phyloP scores from a whole-genome alignment of 768 basidiomycete genomes.

The Russula earlei region DNA sequence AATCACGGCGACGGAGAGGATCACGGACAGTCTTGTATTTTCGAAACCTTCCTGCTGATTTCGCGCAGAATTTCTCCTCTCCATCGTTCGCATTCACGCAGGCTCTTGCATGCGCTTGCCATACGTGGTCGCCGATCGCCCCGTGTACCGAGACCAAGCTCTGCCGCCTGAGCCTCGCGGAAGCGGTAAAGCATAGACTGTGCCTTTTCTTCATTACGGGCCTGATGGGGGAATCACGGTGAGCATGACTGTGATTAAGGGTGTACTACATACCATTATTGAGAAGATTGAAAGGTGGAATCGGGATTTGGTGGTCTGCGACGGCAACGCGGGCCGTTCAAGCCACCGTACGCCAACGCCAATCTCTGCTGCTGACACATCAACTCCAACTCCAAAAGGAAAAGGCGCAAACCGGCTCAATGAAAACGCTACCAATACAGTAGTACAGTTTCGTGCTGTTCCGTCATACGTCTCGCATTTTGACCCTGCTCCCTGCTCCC shows the following conservation, averaged over 20 bases:
- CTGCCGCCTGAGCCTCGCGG: conserved; percentile 91
- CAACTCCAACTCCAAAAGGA: too few species aligned
- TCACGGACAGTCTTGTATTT: conserved; percentile 85
- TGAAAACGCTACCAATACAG: too few species aligned
- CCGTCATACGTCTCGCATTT: too few species aligned
- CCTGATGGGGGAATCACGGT: conserved; percentile 35
- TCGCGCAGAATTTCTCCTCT: conserved; percentile 91
- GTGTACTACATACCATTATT: conserved; percentile 1
- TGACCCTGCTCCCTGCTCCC: too few species aligned
- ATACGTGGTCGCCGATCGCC: conserved; percentile 82
- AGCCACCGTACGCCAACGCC: too few species aligned
- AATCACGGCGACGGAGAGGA: too few species aligned
- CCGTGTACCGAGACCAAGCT: conserved; percentile 84
- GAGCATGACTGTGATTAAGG: not conserved
- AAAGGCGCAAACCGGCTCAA: too few species aligned
- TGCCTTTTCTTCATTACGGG: conserved; percentile 97
- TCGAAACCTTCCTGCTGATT: conserved; percentile 92
- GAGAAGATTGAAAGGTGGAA: too few species aligned
- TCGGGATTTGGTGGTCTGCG: too few species aligned
- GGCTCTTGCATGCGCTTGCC: conserved; percentile 84
- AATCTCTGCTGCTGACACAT: too few species aligned
- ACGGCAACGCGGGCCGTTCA: not conserved
- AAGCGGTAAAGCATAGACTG: conserved; percentile 94
- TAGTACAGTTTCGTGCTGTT: too few species aligned
- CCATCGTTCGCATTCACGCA: conserved; percentile 93